Conservation (phyloP, 2,329 filamentous ascomycete species). For the Alternaria sp. region DNA sequence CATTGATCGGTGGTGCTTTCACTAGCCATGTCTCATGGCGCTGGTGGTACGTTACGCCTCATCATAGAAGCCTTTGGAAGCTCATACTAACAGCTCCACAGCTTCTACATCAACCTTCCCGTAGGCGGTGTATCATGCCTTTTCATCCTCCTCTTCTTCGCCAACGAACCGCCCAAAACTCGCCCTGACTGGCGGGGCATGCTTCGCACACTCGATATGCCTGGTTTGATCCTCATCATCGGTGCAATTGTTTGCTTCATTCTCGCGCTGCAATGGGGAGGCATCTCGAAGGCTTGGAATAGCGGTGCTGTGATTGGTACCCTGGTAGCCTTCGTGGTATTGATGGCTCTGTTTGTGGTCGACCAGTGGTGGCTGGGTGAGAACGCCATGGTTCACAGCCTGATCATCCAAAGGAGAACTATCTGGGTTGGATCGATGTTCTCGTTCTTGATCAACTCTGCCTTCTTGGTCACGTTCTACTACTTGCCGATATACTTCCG, state of each 20-base stretch:
- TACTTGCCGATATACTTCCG: conserved; percentile 61
- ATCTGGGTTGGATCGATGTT: conserved; percentile 46
- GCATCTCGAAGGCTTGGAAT: conserved; percentile 36
- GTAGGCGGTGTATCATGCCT: conserved; percentile 50
- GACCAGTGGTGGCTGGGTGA: conserved; percentile 50
- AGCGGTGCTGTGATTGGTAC: conserved; percentile 53
- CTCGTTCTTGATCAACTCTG: conserved; percentile 41
- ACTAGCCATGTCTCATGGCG: conserved; percentile 49
- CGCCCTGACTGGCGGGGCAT: conserved; percentile 42
- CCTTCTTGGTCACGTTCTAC: conserved; percentile 51
- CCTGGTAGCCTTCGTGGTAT: conserved; percentile 53
- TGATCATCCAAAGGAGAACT: conserved; percentile 49
- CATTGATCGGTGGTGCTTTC: conserved; percentile 52
- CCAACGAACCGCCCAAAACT: conserved; percentile 25
- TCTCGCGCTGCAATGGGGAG: conserved; percentile 57
- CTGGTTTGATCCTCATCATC: conserved; percentile 52
- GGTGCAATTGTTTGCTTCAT: conserved; percentile 51
- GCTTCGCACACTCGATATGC: conserved; percentile 54
- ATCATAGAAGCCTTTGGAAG: rapidly evolving
- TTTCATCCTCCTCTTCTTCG: conserved; percentile 42
- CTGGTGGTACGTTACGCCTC: conserved; percentile 40
- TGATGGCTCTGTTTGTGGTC: conserved; percentile 44
- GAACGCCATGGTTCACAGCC: conserved; percentile 49
- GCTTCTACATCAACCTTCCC: conserved; percentile 53
- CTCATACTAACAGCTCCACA: not conserved